Evolutionary conservation across 2,329 filamentous ascomycete species (phyloP).

Genomic region (Clarireedia sp.): DNA sequence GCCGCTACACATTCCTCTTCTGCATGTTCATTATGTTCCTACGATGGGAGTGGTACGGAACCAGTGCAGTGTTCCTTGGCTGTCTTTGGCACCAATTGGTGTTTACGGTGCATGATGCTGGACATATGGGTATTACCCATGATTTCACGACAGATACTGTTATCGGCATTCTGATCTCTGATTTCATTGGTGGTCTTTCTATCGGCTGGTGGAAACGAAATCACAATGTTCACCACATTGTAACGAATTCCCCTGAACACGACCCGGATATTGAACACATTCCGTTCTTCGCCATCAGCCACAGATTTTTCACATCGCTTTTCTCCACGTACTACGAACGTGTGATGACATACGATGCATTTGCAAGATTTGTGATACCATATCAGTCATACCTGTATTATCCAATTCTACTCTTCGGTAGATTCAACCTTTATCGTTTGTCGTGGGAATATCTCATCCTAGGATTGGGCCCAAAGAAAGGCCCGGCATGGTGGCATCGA

Average conservation of each 20-base stretch:
- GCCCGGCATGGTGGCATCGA: slow-evolving; percentile 74
- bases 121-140: slow-evolving; percentile 96
- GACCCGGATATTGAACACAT: slow-evolving; percentile 92
- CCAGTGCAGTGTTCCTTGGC: slow-evolving; percentile 69
- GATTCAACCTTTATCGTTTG: slow-evolving; percentile 79
- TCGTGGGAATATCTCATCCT: slow-evolving; percentile 71
- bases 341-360: slow-evolving; percentile 67
- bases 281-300: slow-evolving; percentile 81
- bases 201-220: slow-evolving; percentile 96
- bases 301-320: slow-evolving; percentile 66
- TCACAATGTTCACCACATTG: slow-evolving; percentile 94
- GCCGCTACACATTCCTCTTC: slow-evolving; percentile 65
- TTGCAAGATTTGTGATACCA: slow-evolving; percentile 62
- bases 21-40: slow-evolving; percentile 53
- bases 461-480: slow-evolving; percentile 63
- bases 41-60: slow-evolving; percentile 55
- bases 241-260: slow-evolving; percentile 91
- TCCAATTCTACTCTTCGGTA: slow-evolving; percentile 67
- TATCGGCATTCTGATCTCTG: slow-evolving; percentile 84
- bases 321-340: slow-evolving; percentile 78
- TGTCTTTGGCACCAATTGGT: slow-evolving; percentile 90
- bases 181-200: slow-evolving; percentile 82
- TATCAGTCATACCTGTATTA: slow-evolving; percentile 81
- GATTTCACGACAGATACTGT: slow-evolving; percentile 73
- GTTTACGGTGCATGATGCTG: slow-evolving; percentile 90